A percentile compares a stretch with the other conserved stretches of the same genome.
phyloP scores from a whole-genome alignment of 1,139 yeast species.

The Debaryomyces sp. region DNA sequence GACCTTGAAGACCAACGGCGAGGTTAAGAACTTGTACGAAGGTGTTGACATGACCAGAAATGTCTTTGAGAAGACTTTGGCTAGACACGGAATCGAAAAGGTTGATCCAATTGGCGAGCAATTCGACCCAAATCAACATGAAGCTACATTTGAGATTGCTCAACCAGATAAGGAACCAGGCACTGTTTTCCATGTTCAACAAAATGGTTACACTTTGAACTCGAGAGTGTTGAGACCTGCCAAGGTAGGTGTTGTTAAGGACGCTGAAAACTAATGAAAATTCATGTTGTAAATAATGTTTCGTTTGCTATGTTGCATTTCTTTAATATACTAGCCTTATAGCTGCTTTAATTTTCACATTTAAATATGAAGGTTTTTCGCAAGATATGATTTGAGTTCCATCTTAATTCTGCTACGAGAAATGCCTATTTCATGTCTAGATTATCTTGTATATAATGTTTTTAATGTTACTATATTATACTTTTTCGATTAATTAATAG shows the following conservation, averaged over 20 bases:
- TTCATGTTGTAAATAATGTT: conserved; percentile 6
- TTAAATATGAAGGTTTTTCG: background rate
- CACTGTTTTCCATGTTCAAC: conserved; percentile 91
- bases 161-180: conserved; percentile 92
- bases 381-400: background rate
- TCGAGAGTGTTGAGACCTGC: conserved; percentile 94
- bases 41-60: conserved; percentile 92
- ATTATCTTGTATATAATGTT: conserved; percentile 2
- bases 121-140: conserved; percentile 92
- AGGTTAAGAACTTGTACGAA: conserved; percentile 75
- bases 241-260: conserved; percentile 92
- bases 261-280: conserved; percentile 17
- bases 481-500: background rate
- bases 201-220: conserved; percentile 84
- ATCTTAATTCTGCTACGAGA: background rate
- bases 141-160: conserved; percentile 88
- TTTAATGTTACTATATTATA: background rate
- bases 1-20: conserved; percentile 56
- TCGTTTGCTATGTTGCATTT: background rate
- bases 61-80: conserved; percentile 83
- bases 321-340: background rate
- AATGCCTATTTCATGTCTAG: background rate
- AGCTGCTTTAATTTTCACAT: background rate
- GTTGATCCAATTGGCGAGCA: conserved; percentile 82
- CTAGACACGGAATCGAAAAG: conserved; percentile 77